phyloP scores from a whole-genome alignment of 208 protist species.

The Wallacemonas sp. region DNA sequence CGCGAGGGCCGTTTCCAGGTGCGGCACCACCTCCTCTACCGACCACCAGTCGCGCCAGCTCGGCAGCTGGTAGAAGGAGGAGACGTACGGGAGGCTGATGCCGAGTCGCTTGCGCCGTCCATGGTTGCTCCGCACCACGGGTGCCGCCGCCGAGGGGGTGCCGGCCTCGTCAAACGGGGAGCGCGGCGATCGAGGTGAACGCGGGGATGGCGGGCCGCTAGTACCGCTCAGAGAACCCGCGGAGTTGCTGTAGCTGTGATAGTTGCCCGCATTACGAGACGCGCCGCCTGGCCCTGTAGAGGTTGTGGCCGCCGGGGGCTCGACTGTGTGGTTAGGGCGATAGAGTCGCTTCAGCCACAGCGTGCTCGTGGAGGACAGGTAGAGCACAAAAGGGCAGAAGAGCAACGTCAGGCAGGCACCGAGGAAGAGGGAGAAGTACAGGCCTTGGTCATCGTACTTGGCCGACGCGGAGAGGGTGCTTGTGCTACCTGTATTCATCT shows the following conservation, averaged over 20 bases:
- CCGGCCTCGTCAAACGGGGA: background rate
- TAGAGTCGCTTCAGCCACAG: constrained; percentile 83
- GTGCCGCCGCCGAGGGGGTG: background rate
- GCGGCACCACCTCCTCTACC: constrained; percentile 70
- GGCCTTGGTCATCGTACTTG: constrained; percentile 82
- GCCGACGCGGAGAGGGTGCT: constrained; percentile 20
- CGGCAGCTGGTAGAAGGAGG: constrained; percentile 57
- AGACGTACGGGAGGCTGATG: constrained; percentile 50
- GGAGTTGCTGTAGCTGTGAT: background rate
- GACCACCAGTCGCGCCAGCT: constrained; percentile 53
- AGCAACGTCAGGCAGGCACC: constrained; percentile 31
- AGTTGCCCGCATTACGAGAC: too few relatives aligned
- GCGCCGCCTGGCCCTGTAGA: too few relatives aligned
- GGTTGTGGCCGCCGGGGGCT: constrained; percentile 23
- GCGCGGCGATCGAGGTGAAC: background rate
- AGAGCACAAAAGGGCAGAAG: constrained; percentile 40
- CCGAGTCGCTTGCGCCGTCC: constrained; percentile 48
- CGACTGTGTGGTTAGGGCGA: constrained; percentile 74
- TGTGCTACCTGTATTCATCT: constrained; percentile 7
- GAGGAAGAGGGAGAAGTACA: constrained; percentile 60
- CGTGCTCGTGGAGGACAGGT: constrained; percentile 36
- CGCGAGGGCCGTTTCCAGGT: constrained; percentile 42
- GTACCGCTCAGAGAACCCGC: constrained; percentile 23
- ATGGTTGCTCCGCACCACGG: constrained; percentile 7
- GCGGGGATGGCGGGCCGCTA: constrained; percentile 17